Evolutionary conservation across 2,329 filamentous ascomycete species (phyloP), one percentile per base, ranked within the genome.

Genomic region (Apiospora sp.): DNA sequence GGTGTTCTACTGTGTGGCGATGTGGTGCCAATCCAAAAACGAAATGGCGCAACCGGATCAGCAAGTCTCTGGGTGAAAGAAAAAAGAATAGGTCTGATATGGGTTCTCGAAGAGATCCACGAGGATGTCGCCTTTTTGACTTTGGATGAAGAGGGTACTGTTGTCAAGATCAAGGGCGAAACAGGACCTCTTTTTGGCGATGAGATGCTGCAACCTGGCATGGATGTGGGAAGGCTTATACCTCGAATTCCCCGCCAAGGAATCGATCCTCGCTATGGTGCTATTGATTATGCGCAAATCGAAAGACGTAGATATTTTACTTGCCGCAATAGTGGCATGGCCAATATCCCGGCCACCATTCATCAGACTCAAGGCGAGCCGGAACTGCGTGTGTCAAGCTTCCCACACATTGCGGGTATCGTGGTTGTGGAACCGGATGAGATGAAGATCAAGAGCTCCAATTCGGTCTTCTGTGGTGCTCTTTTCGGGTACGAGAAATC

Each of bases 21-120:
- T 81, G 96, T 99, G n/a, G 94, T 99, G 24, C 96, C 96, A 0
- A 99, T 99, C 73, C 93, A 95, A 81, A 99, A 98, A 83, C 91
- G 96, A 74, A 98, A 99, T 78, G 96, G 96, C 4, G 90, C 92
- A 14, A 96, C 92, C 5, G 96, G 96, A 2, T 95, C 96, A 72
- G 96, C 96, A 49, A 98, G 95, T 82, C 85, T 99, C 51, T 99
- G 96, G 96, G 96, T 99, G 4, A 99, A 99, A 85, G 96, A 99
- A 82, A 99, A 99, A 83, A 90, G 92, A 68, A 92, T 94, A 70
- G 95, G 96, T 13, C 84, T 99, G 73, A 98, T 99, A 73, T 99
- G 96, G 96, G 96, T 99, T 12, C 84, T 99, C 2, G 96, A 99
- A 81, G 96, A 99, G 83, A 98, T 99, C 74, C 94, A 96, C 71